Evolutionary conservation across 768 basidiomycete genomes (phyloP), one percentile per base, ranked within the genome.

Genomic region (Lactarius quietus): DNA sequence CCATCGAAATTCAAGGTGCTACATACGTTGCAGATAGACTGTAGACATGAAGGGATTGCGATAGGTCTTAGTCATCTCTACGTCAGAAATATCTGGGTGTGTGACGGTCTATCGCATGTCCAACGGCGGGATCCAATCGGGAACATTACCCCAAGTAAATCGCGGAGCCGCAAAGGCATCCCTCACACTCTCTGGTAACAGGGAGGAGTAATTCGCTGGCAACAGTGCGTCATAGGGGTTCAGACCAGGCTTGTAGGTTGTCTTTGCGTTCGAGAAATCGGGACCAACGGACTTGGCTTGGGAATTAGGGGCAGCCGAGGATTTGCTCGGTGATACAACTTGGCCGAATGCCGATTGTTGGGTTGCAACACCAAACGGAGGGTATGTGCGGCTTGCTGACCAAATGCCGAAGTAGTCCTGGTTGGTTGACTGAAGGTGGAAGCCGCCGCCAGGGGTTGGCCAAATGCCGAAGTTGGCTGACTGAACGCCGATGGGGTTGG

Each of bases 41-140:
- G 20, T 18, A 20, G 39, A 0, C 20, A 41, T 20, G 7, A 41
- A n/a, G 45, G 45, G 14, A 23, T 23, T 10, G 43, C 4, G 43
- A 26, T 51, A 17, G 23, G 48, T 14, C 26, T 5, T 15, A 26
- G 6, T 26, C 23, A 51, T 51, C n/a, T 45, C 48, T 9, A 33
- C 31, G 23, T n/a, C n/a, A 45, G 23, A 38, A n/a, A 6, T 8
- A 18, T 31, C 38, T 36, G 14, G 18, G 53, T n/a, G 53, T n/a
- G 23, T 20, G 36, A 38, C 45, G 14, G 51, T 76, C 78, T 65
- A 86, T 63, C 86, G 77, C 64, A 85, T 73, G 68, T 84, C 83
- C 45, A 82, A 59, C 6, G 88, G 89, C 39, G 89, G 89, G 62
- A 86, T 77, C 85, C 85, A 89, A 57, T 88, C 87, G 1, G 89